Conservation (phyloP, 441 rosid species). For the Arabidopsis lyrata region DNA sequence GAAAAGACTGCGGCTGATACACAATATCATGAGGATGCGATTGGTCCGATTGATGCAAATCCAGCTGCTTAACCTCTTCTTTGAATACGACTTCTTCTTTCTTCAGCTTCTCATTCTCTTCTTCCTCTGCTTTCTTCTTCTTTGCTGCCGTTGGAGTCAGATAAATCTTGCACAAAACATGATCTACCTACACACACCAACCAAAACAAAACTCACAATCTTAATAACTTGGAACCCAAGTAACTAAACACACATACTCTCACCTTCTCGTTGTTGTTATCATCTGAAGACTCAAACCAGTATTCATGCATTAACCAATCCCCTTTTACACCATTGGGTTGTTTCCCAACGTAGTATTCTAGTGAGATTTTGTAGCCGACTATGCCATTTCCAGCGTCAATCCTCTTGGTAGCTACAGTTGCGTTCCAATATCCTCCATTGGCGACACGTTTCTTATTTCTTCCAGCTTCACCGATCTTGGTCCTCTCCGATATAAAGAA, state of each 20-base stretch:
- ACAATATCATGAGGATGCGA: background rate
- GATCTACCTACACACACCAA: constrained; percentile 11
- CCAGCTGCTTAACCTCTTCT: background rate
- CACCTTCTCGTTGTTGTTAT: background rate
- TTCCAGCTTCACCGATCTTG: background rate
- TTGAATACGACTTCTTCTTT: background rate
- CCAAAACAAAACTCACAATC: background rate
- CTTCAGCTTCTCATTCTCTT: background rate
- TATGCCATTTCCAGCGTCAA: constrained; percentile 9
- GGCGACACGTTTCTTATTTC: background rate
- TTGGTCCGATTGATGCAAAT: background rate
- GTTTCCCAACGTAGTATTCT: background rate
- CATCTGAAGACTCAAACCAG: background rate
- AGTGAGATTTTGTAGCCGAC: background rate
- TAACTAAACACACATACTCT: background rate
- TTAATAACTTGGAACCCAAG: constrained; percentile 1
- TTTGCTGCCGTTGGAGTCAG: background rate
- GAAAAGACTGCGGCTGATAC: background rate
- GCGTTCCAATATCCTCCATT: constrained; percentile 4
- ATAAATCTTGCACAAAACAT: constrained; percentile 26
- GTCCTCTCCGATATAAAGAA: constrained; percentile 21
- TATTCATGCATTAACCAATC: constrained; percentile 27
- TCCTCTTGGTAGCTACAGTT: background rate
- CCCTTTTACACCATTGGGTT: background rate
- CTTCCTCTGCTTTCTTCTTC: constrained; percentile 6